Evolutionary conservation across 441 rosid species (phyloP), one percentile per base, ranked within the genome.

Genomic region (Populus hybrid): DNA sequence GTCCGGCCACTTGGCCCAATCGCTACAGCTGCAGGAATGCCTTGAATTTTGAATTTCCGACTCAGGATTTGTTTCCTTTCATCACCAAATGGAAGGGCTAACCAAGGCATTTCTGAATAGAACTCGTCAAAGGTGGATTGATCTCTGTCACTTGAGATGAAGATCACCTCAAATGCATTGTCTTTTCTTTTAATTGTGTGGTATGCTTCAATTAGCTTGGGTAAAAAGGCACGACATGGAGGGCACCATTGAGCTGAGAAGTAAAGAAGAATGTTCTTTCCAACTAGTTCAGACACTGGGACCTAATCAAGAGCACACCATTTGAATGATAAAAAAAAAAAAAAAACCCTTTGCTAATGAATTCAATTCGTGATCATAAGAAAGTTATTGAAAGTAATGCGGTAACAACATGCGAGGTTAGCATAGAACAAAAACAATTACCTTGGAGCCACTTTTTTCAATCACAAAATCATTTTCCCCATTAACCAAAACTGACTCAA

Each of bases 101-200:
- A 54, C 87, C 88, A 87, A 0, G 90, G 87, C 90, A 87, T 87
- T 69, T 76, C 76, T 5, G 88, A 76, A 42, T 83, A 82, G 76
- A 73, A 82, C 26, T 32, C 76, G 0, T 71, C 70, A n/a, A 84
- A 89, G 18, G 86, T 84, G 69, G 85, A 79, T 50, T 87, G 82
- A 16, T 87, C 85, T 0, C 42, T 38, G 74, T 89, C 90, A 5
- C 81, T 67, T 28, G 90, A 89, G 18, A 86, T 66, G 63, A 87
- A 83, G 18, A 83, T 73, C 10, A 82, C 75, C 78, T 86, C 87
- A 7, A 86, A 83, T 18, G 76, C 79, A 23, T 73, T 72, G 23
- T 67, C 82, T 20, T 72, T 81, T 14, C 63, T 68, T 36, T 73
- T 80, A 64, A 85, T 70, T 64, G 84, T 76, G n/a, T 78, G 69